These are phyloP conservation scores for Lasiosphaeria miniovina DNA, from an alignment of 495 filamentous ascomycete species.

Conservation along the genomic window DNA sequence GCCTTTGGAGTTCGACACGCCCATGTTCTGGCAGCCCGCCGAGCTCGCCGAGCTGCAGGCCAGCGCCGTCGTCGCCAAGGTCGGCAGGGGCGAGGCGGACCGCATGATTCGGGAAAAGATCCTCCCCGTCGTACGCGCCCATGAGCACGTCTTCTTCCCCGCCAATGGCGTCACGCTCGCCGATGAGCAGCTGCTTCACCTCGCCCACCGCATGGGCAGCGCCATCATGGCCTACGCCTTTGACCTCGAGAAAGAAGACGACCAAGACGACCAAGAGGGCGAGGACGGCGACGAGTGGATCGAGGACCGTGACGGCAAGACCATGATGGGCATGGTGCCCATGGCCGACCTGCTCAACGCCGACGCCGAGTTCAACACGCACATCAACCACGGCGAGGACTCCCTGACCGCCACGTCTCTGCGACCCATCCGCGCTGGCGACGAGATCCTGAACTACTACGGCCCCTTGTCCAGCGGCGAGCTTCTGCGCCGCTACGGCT, in stretches of 20 bases:
- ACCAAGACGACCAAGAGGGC: constrained; percentile 51
- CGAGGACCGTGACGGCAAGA: constrained; percentile 62
- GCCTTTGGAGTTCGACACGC: constrained; percentile 73
- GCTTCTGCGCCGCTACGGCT: constrained; percentile 83
- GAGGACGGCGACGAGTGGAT: constrained; percentile 59
- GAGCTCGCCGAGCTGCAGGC: constrained; percentile 75
- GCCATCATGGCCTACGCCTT: constrained; percentile 95
- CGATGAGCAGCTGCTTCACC: constrained; percentile 51
- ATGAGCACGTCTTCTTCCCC: constrained; percentile 49
- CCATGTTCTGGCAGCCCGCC: constrained; percentile 81
- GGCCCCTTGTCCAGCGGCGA: constrained; percentile 79
- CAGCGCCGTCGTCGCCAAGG: constrained; percentile 71
- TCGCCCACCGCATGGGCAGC: constrained; percentile 77
- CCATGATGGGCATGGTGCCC: constrained; percentile 81
- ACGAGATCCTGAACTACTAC: constrained; percentile 90
- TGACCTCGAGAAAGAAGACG: constrained; percentile 61
- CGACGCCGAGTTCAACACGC: constrained; percentile 77
- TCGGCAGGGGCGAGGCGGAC: constrained; percentile 72
- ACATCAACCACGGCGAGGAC: constrained; percentile 67
- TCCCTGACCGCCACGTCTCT: constrained; percentile 64
- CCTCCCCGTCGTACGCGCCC: constrained; percentile 51
- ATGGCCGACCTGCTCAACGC: constrained; percentile 92
- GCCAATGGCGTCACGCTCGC: constrained; percentile 37
- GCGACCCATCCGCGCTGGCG: constrained; percentile 61
- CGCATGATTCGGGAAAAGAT: constrained; percentile 61